phyloP scores from a whole-genome alignment of 139 green algal species.

The Coelastrella sp. region DNA sequence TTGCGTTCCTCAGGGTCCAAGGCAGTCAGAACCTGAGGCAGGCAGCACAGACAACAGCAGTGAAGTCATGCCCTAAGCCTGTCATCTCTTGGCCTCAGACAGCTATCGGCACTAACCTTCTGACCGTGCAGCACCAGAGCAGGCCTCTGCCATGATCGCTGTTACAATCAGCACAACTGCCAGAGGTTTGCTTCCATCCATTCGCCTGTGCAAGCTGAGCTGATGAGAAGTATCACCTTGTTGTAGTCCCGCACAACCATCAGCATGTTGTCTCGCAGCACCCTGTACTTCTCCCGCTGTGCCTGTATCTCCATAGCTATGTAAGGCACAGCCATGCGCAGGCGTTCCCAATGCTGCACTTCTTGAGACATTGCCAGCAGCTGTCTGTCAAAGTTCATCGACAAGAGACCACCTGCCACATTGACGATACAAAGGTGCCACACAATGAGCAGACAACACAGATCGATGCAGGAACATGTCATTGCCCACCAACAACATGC shows the following conservation, averaged over 20 bases:
- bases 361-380: constrained; percentile 82
- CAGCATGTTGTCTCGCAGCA: constrained; percentile 84
- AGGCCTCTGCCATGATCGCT: no score
- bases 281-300: constrained; percentile 86
- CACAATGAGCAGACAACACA: background rate
- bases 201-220: no score
- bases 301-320: constrained; percentile 89
- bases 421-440: background rate
- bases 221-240: constrained; percentile 52
- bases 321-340: constrained; percentile 87
- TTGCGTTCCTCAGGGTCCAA: constrained; percentile 83
- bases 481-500: no score
- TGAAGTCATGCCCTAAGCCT: background rate
- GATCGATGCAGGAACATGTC: no score
- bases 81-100: background rate
- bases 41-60: background rate
- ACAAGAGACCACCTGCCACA: constrained; percentile 73
- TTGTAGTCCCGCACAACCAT: constrained; percentile 76
- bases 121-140: no score
- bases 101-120: no score
- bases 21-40: constrained; percentile 69
- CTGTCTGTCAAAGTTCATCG: constrained; percentile 87
- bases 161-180: no score
- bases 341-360: constrained; percentile 87
- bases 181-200: no score